These are phyloP conservation scores for Aphanoascus verrucosus DNA, from an alignment of 2,329 filamentous ascomycete genomes.

Conservation along the genomic window DNA sequence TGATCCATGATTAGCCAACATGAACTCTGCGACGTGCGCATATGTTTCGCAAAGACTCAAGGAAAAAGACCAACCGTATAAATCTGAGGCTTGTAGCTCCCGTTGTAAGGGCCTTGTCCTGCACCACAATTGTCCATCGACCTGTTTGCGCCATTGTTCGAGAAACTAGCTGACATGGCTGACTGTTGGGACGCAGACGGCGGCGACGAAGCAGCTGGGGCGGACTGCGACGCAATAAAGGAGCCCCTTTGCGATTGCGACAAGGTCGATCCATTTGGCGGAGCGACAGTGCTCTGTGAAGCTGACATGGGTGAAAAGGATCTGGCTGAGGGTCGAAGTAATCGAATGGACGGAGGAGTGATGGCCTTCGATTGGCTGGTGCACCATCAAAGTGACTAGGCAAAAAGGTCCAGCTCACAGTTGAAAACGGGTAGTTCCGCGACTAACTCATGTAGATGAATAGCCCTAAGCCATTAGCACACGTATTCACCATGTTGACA, in stretches of 20 bases:
- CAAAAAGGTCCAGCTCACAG: not conserved
- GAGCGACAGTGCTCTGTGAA: conserved; percentile 30
- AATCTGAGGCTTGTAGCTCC: conserved; percentile 37
- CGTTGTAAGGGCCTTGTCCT: conserved; percentile 28
- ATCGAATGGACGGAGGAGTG: not conserved
- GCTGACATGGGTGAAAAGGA: conserved; percentile 26
- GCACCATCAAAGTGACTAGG: not conserved
- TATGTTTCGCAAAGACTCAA: not conserved
- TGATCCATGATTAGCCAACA: conserved; percentile 1
- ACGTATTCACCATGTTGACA: not conserved
- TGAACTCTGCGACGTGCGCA: not conserved
- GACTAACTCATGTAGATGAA: not conserved
- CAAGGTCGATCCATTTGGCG: conserved; percentile 30
- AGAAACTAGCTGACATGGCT: conserved; percentile 30
- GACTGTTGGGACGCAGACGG: conserved; percentile 35
- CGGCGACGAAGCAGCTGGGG: conserved; percentile 37
- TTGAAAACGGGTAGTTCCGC: not conserved
- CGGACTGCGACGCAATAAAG: conserved; percentile 38
- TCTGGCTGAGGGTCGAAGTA: not conserved
- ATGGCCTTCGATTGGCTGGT: conserved; percentile 9
- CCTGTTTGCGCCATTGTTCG: conserved; percentile 27
- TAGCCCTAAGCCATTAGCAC: not conserved
- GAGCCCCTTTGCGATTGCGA: conserved; percentile 33
- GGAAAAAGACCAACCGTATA: conserved; percentile 32
- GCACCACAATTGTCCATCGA: conserved; percentile 25